Percentiles rank a stretch among this genome's conserved stretches.
Evolutionary conservation across 768 basidiomycete genomes (phyloP).

Genomic region (Lyophyllum semitale): DNA sequence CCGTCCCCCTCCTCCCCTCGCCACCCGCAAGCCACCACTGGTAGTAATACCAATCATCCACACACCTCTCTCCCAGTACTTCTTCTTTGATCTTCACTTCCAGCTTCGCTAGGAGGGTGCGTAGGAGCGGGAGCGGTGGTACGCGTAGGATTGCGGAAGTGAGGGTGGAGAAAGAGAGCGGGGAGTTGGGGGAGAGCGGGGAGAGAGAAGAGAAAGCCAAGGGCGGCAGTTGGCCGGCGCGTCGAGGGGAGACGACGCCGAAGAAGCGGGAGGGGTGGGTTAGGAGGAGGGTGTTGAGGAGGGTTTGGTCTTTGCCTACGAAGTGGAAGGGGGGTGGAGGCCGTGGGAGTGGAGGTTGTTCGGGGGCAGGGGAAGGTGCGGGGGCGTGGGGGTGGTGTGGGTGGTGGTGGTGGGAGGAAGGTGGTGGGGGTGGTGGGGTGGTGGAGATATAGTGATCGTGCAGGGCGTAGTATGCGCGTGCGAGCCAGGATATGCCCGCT

Average conservation of each 20-base stretch:
- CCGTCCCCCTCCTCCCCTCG: conserved; percentile 18
- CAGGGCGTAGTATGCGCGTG: conserved; percentile 45
- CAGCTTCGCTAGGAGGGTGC: neutral
- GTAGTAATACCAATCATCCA: conserved; percentile 50
- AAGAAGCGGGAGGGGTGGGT: conserved; percentile 48
- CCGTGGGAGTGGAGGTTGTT: neutral
- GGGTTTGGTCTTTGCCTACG: conserved; percentile 58
- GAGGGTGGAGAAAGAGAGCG: neutral
- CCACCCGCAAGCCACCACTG: conserved; percentile 46
- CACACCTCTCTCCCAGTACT: conserved; percentile 26
- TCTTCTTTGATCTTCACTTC: neutral
- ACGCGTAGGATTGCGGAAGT: conserved; percentile 13
- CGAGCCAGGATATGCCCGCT: conserved; percentile 46
- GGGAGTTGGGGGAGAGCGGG: neutral
- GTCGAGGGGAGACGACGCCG: conserved; percentile 32
- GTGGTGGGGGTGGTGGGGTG: conserved; percentile 17
- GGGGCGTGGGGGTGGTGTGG: conserved; percentile 40
- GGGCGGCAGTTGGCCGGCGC: conserved; percentile 12
- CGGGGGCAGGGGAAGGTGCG: neutral
- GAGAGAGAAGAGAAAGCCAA: neutral
- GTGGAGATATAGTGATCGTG: conserved; percentile 51
- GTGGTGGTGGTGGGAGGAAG: conserved; percentile 28
- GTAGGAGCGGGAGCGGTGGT: neutral
- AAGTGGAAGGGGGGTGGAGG: conserved; percentile 30
- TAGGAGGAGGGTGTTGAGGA: conserved; percentile 50